Percentiles rank a stretch among this genome's conserved stretches.
phyloP scores from a whole-genome alignment of 1,284 basidiomycete species.

The Trichosporon inkin region DNA sequence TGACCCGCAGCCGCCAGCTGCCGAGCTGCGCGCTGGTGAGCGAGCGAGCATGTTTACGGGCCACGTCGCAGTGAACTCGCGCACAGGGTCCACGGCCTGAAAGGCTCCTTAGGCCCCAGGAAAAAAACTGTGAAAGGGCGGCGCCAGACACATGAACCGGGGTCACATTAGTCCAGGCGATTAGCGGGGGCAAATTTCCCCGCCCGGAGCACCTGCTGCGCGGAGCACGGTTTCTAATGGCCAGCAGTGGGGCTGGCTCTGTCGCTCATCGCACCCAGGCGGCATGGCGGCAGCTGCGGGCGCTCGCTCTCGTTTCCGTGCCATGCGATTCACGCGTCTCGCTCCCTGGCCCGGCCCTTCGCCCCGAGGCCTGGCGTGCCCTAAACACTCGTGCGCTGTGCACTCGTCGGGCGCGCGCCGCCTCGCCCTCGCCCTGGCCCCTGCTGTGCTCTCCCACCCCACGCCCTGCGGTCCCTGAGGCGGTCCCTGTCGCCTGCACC shows the following conservation, averaged over 20 bases:
- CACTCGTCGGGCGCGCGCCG: constrained; percentile 4
- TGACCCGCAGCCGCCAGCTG: neutral
- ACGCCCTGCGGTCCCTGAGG: too few species aligned
- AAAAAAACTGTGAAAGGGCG: neutral
- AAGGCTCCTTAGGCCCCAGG: neutral
- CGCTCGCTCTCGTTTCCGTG: neutral
- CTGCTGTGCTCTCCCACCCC: neutral
- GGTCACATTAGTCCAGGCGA: neutral
- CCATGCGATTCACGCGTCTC: constrained; percentile 5
- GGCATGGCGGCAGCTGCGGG: too few species aligned
- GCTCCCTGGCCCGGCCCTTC: neutral
- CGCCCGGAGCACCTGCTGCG: too few species aligned
- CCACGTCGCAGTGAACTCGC: neutral
- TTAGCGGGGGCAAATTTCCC: neutral
- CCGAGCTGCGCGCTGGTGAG: too few species aligned
- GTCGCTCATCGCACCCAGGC: too few species aligned
- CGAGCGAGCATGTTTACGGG: neutral
- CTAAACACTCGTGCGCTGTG: neutral
- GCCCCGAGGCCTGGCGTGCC: neutral
- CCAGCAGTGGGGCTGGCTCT: too few species aligned
- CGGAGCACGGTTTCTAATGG: too few species aligned
- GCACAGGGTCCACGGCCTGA: neutral
- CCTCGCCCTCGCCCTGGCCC: neutral
- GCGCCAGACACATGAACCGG: too few species aligned
- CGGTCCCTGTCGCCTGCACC: constrained; percentile 4